Conservation (phyloP, 257 asterid species). For the Solanum sparsipilum region DNA sequence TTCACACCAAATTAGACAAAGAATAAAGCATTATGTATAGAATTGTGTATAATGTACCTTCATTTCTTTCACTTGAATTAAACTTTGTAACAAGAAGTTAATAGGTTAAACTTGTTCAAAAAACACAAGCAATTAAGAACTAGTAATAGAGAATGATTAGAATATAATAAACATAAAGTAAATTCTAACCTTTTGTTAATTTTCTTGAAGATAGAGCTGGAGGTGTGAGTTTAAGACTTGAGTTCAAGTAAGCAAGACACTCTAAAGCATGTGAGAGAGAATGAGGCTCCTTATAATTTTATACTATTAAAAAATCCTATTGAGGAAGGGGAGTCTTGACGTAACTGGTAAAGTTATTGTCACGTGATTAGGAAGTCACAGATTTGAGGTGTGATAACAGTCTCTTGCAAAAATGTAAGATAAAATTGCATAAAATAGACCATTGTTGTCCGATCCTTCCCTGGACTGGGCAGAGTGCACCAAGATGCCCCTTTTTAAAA, state of each 20-base stretch:
- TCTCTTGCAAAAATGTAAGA: not conserved
- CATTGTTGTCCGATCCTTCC: not conserved
- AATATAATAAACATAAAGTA: not conserved
- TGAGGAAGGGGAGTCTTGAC: not conserved
- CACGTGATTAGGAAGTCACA: not conserved
- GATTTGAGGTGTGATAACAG: too few relatives aligned
- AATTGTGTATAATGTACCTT: not conserved
- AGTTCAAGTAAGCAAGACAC: not conserved
- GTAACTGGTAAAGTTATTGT: not conserved
- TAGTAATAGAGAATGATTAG: not conserved
- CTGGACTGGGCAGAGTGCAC: not conserved
- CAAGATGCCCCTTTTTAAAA: not conserved
- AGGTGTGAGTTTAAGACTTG: not conserved
- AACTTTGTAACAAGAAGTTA: not conserved
- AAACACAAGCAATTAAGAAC: not conserved
- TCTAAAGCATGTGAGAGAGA: not conserved
- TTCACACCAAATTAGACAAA: not conserved
- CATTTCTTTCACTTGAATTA: not conserved
- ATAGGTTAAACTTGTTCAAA: not conserved
- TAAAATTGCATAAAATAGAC: not conserved
- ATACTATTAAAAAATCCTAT: not conserved
- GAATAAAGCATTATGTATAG: not conserved
- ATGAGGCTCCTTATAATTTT: conserved; percentile 4
- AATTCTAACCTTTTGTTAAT: not conserved
- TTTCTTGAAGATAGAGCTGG: not conserved